Evolutionary conservation across 345 rosid species (phyloP), one percentile per base, ranked within the genome.

Genomic region (Aurinia saxatilis): DNA sequence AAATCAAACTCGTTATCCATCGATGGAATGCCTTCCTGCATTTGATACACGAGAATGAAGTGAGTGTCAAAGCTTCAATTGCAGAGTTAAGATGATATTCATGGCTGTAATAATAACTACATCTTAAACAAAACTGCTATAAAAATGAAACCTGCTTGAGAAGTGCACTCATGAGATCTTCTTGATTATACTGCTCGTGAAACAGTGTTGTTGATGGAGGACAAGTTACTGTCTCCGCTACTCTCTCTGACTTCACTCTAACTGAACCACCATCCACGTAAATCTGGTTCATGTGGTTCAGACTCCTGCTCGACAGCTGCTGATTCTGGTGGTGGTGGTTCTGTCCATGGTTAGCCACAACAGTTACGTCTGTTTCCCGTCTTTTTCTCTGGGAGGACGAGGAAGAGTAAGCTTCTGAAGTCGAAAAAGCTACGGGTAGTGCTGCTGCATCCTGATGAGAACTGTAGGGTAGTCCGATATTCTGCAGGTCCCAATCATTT

Each of bases 91-190:
- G 8, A 44, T 40, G 59, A 40, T 50, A 27, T 3, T n/a, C n/a
- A 50, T 55, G 30, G 3, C n/a, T n/a, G n/a, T n/a, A n/a, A n/a
- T n/a, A n/a, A n/a, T n/a, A n/a, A n/a, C n/a, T n/a, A n/a, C n/a
- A n/a, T n/a, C n/a, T n/a, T n/a, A n/a, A n/a, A n/a, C n/a, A n/a
- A n/a, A n/a, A n/a, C n/a, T n/a, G n/a, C n/a, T 23, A 30, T 23
- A 49, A 17, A 33, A 15, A 59, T 18, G 39, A 59, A 15, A 87
- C 99, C 85, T 85, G 96, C 73, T 81, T 84, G 70, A 90, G 84
- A 68, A 93, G 78, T 23, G 84, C 88, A 39, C 80, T 84, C 96
- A 85, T 85, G 75, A 93, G 96, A 78, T 87, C 97, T 27, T 87
- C 99, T 75, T 90, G 88, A 66, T 73, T 77, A 35, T 77, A 84